phyloP scores from a whole-genome alignment of 2,329 filamentous ascomycete genomes.

The Fusarium redolens region DNA sequence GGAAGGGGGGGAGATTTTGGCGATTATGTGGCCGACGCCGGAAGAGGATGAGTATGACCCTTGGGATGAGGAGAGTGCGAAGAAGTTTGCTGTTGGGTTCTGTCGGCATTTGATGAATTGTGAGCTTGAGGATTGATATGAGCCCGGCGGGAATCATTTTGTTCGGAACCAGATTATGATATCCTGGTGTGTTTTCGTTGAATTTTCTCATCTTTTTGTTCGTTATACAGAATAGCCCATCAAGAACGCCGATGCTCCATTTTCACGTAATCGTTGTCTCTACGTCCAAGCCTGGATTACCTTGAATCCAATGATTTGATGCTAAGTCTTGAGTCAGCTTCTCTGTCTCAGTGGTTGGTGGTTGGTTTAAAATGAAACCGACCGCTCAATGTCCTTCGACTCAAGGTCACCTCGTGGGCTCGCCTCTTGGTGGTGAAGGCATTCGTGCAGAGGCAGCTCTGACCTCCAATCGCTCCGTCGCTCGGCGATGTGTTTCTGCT shows the following conservation, averaged over 20 bases:
- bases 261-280: no score
- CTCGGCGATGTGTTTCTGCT: neutral
- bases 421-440: constrained; percentile 1
- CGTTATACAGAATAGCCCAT: no score
- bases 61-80: neutral
- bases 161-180: no score
- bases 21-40: constrained; percentile 12
- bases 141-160: neutral
- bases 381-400: no score
- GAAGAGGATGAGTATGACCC: neutral
- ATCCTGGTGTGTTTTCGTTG: no score
- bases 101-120: constrained; percentile 1
- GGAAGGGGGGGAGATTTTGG: constrained; percentile 23
- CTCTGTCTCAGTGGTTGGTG: no score
- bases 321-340: no score
- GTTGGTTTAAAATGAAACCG: no score
- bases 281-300: no score
- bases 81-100: constrained; percentile 5
- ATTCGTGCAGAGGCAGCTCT: constrained; percentile 1
- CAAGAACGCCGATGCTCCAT: no score
- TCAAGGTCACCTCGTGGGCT: neutral
- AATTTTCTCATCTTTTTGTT: no score
- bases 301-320: no score
- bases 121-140: neutral
- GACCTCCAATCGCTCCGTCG: neutral